Percentiles rank a stretch among this genome's conserved stretches.
Evolutionary conservation across 805 yeast species (phyloP).

Genomic region (Metschnikowia koreensis): DNA sequence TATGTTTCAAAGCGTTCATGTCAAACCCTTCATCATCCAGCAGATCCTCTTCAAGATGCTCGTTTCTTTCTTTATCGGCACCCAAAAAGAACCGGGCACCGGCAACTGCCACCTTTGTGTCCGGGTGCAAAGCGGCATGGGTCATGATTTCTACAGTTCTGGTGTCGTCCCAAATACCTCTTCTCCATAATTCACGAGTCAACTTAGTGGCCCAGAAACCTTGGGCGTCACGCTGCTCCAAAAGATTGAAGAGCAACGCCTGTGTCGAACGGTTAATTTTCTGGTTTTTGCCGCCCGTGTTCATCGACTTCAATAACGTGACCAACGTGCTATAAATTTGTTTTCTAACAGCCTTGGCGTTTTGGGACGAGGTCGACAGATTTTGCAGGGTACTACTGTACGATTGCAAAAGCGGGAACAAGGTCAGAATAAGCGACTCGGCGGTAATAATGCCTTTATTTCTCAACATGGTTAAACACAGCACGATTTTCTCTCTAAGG

Average conservation of each 20-base stretch:
- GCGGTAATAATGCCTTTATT: constrained; percentile 79
- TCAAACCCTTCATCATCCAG: constrained; percentile 74
- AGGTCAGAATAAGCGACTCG: constrained; percentile 76
- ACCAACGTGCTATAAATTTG: constrained; percentile 81
- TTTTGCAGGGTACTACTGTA: constrained; percentile 45
- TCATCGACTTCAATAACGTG: constrained; percentile 74
- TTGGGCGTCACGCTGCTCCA: constrained; percentile 72
- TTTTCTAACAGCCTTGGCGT: constrained; percentile 78
- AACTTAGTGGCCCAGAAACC: constrained; percentile 96
- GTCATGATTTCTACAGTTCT: constrained; percentile 98
- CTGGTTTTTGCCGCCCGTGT: constrained; percentile 86
- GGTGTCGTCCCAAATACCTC: constrained; percentile 98
- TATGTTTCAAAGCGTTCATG: constrained; percentile 71
- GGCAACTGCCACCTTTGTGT: constrained; percentile 80
- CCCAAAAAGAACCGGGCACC: constrained; percentile 92
- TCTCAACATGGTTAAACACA: constrained; percentile 83
- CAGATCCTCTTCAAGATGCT: constrained; percentile 68
- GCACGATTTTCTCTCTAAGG: constrained; percentile 86
- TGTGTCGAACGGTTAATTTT: constrained; percentile 87
- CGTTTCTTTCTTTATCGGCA: constrained; percentile 92
- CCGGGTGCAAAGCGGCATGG: constrained; percentile 87
- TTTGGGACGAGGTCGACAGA: constrained; percentile 45
- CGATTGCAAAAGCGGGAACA: constrained; percentile 79
- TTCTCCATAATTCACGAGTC: constrained; percentile 94
- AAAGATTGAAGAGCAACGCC: constrained; percentile 81